These are phyloP conservation scores for Backusella macrospora DNA, from an alignment of 192 early-diverging fungal genomes.

Conservation along the genomic window DNA sequence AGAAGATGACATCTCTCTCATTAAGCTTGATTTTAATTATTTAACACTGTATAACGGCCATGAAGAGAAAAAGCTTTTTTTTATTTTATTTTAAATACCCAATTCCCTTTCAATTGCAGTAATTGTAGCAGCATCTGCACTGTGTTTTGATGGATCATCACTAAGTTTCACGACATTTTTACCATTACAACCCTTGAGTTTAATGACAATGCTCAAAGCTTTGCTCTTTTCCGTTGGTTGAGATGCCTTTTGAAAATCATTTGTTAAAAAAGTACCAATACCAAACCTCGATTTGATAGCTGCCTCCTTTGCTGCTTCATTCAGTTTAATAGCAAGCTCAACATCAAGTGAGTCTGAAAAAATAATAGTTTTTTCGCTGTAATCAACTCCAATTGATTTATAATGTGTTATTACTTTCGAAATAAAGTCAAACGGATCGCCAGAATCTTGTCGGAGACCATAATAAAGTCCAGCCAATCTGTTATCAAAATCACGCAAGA, in stretches of 20 bases:
- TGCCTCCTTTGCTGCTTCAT: slow-evolving; percentile 42
- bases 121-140: slow-evolving; percentile 57
- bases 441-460: slow-evolving; percentile 76
- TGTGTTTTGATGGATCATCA: slow-evolving; percentile 65
- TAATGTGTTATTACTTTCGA: slow-evolving; percentile 58
- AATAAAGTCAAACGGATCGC: slow-evolving; percentile 65
- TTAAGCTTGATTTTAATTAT: no score
- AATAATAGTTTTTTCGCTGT: slow-evolving; percentile 60
- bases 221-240: slow-evolving; percentile 41
- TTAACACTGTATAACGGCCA: background rate
- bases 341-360: slow-evolving; percentile 72
- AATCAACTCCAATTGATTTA: slow-evolving; percentile 54
- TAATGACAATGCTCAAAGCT: slow-evolving; percentile 77
- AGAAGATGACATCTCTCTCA: no score
- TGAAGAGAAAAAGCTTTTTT: background rate
- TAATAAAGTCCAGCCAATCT: slow-evolving; percentile 49
- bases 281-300: slow-evolving; percentile 64
- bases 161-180: slow-evolving; percentile 70
- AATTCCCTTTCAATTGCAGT: slow-evolving; percentile 48
- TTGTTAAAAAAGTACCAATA: slow-evolving; percentile 78
- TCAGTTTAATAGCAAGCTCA: slow-evolving; percentile 51
- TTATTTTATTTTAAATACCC: slow-evolving; percentile 28
- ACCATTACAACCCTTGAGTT: slow-evolving; percentile 58
- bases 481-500: slow-evolving; percentile 63
- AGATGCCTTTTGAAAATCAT: slow-evolving; percentile 56